A percentile compares a stretch with the other conserved stretches of the same genome.
phyloP scores from a whole-genome alignment of 345 rosid genomes.

The Linum tenue region DNA sequence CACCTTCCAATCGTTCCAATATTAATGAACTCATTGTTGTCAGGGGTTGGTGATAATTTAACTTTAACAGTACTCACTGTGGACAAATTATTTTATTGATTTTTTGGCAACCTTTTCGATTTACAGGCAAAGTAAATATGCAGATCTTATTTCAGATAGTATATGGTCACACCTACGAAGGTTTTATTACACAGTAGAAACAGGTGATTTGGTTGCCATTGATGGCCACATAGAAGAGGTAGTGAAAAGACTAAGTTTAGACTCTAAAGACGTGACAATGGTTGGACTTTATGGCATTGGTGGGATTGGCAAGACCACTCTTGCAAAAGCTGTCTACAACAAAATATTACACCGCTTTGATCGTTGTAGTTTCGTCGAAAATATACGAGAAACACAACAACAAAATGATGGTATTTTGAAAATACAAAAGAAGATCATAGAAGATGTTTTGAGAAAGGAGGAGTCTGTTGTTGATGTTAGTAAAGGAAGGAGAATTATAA shows the following conservation, averaged over 20 bases:
- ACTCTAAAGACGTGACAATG: not conserved
- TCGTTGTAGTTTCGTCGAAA: not conserved
- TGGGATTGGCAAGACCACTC: not conserved
- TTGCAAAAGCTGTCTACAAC: not conserved
- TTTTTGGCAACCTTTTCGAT: too few relatives aligned
- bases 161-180: not conserved
- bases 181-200: too few relatives aligned
- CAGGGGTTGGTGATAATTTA: too few relatives aligned
- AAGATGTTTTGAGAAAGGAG: not conserved
- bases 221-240: not conserved
- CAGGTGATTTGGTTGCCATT: not conserved
- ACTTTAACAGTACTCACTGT: too few relatives aligned
- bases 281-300: not conserved
- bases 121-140: not conserved
- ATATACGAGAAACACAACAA: not conserved
- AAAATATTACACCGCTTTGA: not conserved
- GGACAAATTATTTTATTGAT: too few relatives aligned
- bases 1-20: too few relatives aligned
- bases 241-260: too few relatives aligned
- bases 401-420: not conserved
- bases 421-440: not conserved
- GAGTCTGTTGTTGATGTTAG: not conserved
- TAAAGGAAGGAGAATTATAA: not conserved
- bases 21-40: too few relatives aligned
- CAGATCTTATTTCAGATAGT: too few relatives aligned